A percentile compares a stretch with the other conserved stretches of the same genome.
These are phyloP conservation scores for Castanospermum australe DNA, from an alignment of 306 rosid genomes.

Conservation along the genomic window DNA sequence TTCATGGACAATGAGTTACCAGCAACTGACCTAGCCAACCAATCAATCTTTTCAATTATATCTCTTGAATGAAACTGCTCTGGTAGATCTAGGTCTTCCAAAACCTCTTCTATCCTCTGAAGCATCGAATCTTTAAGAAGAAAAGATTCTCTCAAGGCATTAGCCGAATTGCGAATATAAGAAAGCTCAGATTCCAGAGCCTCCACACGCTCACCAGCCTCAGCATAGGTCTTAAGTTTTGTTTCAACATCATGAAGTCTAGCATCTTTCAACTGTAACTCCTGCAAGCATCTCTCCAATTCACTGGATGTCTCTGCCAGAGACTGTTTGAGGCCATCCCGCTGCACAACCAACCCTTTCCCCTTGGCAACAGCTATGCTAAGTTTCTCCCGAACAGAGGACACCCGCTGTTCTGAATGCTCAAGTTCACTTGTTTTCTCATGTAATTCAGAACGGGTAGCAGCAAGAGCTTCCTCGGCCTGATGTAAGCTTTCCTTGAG, in stretches of 20 bases:
- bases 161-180: conserved; percentile 96
- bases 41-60: conserved; percentile 88
- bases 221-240: conserved; percentile 75
- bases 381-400: conserved; percentile 87
- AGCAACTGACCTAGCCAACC: conserved; percentile 82
- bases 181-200: conserved; percentile 98
- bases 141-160: conserved; percentile 94
- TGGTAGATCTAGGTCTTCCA: conserved; percentile 94
- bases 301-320: conserved; percentile 79
- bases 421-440: conserved; percentile 70
- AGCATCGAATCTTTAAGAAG: conserved; percentile 95
- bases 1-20: conserved; percentile 55
- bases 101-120: conserved; percentile 96
- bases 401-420: conserved; percentile 82
- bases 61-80: conserved; percentile 96
- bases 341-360: conserved; percentile 89
- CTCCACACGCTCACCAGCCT: conserved; percentile 93
- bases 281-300: conserved; percentile 82
- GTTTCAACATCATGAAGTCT: conserved; percentile 78
- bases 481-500: conserved; percentile 77
- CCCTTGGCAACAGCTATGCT: conserved; percentile 97
- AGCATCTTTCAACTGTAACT: conserved; percentile 69
- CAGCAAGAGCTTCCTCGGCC: conserved; percentile 62
- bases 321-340: conserved; percentile 85
- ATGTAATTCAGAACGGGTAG: conserved; percentile 52